Evolutionary conservation across 805 yeast species (phyloP).

Genomic region (Metschnikowia lochheadii): DNA sequence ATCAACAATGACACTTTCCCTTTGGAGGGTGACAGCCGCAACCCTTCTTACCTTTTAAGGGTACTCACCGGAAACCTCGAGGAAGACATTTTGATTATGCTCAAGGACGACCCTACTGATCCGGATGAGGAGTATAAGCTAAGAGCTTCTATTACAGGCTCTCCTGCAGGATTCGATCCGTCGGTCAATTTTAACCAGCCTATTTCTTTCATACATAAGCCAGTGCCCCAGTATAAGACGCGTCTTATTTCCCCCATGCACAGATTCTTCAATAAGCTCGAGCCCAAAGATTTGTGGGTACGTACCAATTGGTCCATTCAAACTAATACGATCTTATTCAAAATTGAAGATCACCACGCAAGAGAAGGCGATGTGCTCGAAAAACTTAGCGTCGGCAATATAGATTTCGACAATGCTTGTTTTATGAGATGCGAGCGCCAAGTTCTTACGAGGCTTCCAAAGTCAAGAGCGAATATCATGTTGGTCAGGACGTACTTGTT

Average conservation of each 20-base stretch:
- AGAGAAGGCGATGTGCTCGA: slow-evolving; percentile 32
- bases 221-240: slow-evolving; percentile 64
- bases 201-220: slow-evolving; percentile 58
- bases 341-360: slow-evolving; percentile 43
- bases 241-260: slow-evolving; percentile 62
- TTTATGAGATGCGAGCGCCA: slow-evolving; percentile 38
- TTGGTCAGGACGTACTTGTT: slow-evolving; percentile 36
- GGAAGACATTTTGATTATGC: slow-evolving; percentile 59
- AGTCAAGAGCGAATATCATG: slow-evolving; percentile 33
- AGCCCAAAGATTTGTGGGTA: slow-evolving; percentile 52
- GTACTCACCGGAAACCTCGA: slow-evolving; percentile 42
- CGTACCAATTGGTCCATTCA: slow-evolving; percentile 72
- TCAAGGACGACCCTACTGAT: slow-evolving; percentile 35
- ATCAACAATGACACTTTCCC: slow-evolving; percentile 43
- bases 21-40: slow-evolving; percentile 2
- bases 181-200: slow-evolving; percentile 47
- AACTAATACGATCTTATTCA: slow-evolving; percentile 48
- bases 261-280: slow-evolving; percentile 55
- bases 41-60: slow-evolving; percentile 21
- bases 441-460: slow-evolving; percentile 33
- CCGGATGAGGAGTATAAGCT: slow-evolving; percentile 54
- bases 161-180: slow-evolving; percentile 76
- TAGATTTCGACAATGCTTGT: slow-evolving; percentile 33
- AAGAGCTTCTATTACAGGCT: slow-evolving; percentile 54
- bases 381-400: slow-evolving; percentile 30